These are phyloP conservation scores for Penicillium cosmopolitanum DNA, from an alignment of 495 filamentous ascomycete species.

Conservation along the genomic window DNA sequence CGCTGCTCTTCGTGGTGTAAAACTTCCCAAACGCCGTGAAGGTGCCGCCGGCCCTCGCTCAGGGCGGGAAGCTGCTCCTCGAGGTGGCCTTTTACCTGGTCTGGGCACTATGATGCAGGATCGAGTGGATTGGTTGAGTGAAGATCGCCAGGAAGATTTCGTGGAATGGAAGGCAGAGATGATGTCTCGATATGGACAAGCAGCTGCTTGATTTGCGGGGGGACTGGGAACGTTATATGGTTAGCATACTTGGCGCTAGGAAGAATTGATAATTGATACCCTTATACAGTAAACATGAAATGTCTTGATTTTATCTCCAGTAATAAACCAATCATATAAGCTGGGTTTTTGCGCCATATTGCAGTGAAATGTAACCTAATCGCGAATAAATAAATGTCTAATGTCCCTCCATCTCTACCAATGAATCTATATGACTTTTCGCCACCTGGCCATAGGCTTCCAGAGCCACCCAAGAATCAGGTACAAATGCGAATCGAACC, in stretches of 20 bases:
- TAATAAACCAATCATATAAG: too few relatives aligned
- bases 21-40: constrained; percentile 30
- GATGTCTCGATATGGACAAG: constrained; percentile 43
- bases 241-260: constrained; percentile 10
- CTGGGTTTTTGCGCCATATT: too few relatives aligned
- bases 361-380: too few relatives aligned
- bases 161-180: constrained; percentile 72
- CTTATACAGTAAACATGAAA: constrained; percentile 10
- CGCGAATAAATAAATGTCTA: not conserved
- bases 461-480: not conserved
- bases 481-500: not conserved
- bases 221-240: not conserved
- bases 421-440: not conserved
- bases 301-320: too few relatives aligned
- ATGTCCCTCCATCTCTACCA: not conserved
- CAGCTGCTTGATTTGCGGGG: constrained; percentile 18
- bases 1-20: constrained; percentile 24
- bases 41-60: constrained; percentile 13
- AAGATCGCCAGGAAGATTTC: constrained; percentile 68
- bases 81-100: constrained; percentile 54
- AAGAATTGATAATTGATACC: constrained; percentile 32
- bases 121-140: constrained; percentile 77
- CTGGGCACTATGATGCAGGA: constrained; percentile 85
- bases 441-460: not conserved
- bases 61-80: constrained; percentile 12